Evolutionary conservation across 2,329 filamentous ascomycete genomes (phyloP).

Genomic region (Neocatenulostroma microsporum): DNA sequence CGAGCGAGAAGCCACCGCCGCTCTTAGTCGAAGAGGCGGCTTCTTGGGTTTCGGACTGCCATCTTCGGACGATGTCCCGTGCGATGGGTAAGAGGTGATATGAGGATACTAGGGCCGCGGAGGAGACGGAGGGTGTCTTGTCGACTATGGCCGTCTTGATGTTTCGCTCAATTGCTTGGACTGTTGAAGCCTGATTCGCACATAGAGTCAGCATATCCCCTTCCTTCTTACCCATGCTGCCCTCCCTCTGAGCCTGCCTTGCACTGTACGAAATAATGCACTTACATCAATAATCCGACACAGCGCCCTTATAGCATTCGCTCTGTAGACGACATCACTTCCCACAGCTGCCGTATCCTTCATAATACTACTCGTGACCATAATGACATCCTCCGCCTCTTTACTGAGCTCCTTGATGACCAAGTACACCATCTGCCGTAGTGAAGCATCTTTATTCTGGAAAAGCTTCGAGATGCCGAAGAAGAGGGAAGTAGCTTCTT

Average conservation of each 20-base stretch:
- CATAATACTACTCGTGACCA: constrained; percentile 99
- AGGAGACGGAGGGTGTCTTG: constrained; percentile 95
- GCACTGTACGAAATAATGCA: background rate
- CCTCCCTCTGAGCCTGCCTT: no score
- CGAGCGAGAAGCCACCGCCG: constrained; percentile 79
- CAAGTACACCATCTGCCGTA: constrained; percentile 98
- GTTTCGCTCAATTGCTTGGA: constrained; percentile 94
- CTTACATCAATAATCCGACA: constrained; percentile 94
- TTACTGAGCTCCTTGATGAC: constrained; percentile 95
- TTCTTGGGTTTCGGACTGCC: constrained; percentile 98
- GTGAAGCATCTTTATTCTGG: constrained; percentile 96
- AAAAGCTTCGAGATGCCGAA: constrained; percentile 99
- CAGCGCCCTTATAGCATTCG: constrained; percentile 90
- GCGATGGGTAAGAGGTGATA: constrained; percentile 97
- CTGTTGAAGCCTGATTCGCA: constrained; percentile 68
- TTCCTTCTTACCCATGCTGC: background rate
- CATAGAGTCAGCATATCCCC: constrained; percentile 8
- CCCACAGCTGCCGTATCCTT: constrained; percentile 95
- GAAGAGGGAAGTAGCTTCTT: constrained; percentile 98
- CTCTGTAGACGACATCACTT: constrained; percentile 86
- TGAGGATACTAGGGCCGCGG: constrained; percentile 88
- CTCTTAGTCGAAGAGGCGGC: constrained; percentile 86
- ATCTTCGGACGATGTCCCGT: constrained; percentile 87
- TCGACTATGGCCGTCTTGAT: constrained; percentile 99
- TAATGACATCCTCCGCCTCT: constrained; percentile 97